Evolutionary conservation across 2,329 filamentous ascomycete species (phyloP).

Genomic region (Aspergillus hiratsukae): DNA sequence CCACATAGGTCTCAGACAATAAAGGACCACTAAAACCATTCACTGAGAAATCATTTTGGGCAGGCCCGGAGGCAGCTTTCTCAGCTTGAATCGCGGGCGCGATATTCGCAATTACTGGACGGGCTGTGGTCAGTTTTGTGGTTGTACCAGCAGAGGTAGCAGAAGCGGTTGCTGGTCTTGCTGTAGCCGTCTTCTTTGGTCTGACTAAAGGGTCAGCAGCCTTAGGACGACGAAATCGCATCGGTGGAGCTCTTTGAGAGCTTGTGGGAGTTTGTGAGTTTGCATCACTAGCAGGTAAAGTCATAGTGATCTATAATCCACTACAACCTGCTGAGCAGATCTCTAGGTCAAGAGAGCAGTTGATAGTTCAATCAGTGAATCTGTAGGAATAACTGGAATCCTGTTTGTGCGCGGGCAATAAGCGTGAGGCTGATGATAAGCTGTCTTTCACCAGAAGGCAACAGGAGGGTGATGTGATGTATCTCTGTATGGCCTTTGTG

Average conservation of each 20-base stretch:
- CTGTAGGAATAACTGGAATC: not conserved
- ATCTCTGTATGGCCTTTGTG: not conserved
- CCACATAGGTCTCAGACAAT: conserved; percentile 41
- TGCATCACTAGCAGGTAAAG: conserved; percentile 41
- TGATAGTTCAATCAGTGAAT: not conserved
- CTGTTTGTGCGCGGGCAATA: not conserved
- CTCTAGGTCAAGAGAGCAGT: not conserved
- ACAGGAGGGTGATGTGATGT: not conserved
- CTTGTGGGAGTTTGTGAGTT: conserved; percentile 46
- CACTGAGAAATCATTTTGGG: conserved; percentile 28
- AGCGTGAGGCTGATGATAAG: too few species aligned
- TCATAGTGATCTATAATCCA: conserved; percentile 19
- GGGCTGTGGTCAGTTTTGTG: conserved; percentile 22
- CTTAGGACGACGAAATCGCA: conserved; percentile 47
- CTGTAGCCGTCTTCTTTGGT: conserved; percentile 47
- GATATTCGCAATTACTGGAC: conserved; percentile 14
- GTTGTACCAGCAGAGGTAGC: conserved; percentile 21
- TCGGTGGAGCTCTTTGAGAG: conserved; percentile 41
- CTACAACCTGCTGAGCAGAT: not conserved
- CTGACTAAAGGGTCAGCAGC: conserved; percentile 61
- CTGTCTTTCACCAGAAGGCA: not conserved
- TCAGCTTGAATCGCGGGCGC: conserved; percentile 16
- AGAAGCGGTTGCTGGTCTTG: conserved; percentile 20
- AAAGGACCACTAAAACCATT: conserved; percentile 42
- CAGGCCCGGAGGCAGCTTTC: conserved; percentile 15